Evolutionary conservation across 1,139 yeast species (phyloP).

Genomic region (Suhomyces chickasaworum): DNA sequence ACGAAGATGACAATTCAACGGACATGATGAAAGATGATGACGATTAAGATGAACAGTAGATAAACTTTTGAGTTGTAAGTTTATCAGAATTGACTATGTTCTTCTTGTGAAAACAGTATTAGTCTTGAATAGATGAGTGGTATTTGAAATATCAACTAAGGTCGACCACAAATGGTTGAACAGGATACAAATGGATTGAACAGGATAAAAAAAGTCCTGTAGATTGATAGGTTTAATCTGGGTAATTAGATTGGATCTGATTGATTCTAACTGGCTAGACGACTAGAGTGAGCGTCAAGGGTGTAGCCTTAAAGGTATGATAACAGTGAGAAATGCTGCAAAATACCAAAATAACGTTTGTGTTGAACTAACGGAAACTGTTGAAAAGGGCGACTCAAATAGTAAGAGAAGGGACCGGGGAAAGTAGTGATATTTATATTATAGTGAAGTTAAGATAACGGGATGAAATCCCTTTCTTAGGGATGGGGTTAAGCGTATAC

Average conservation of each 20-base stretch:
- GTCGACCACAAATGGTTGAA: too few species aligned
- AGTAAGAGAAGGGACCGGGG: too few species aligned
- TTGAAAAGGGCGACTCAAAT: neutral
- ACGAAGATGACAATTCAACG: slow-evolving; percentile 8
- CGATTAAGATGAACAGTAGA: neutral
- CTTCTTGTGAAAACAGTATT: too few species aligned
- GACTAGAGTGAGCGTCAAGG: too few species aligned
- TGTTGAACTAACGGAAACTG: neutral
- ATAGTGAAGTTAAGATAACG: neutral
- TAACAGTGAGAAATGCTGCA: neutral
- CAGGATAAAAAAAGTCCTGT: too few species aligned
- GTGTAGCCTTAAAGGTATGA: neutral
- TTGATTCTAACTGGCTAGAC: too few species aligned
- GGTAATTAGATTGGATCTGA: too few species aligned
- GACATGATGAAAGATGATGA: slow-evolving; percentile 4
- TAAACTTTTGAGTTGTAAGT: neutral
- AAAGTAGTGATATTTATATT: neutral
- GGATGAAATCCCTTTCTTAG: neutral
- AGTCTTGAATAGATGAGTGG: too few species aligned
- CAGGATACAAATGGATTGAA: too few species aligned
- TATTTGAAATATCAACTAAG: too few species aligned
- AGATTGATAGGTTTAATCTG: too few species aligned
- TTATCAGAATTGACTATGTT: neutral
- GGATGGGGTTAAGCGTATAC: neutral
- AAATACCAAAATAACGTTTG: neutral